Base-by-base conservation (phyloP, 2,329 filamentous ascomycete genomes). In the Westerdykella aurantiaca region DNA sequence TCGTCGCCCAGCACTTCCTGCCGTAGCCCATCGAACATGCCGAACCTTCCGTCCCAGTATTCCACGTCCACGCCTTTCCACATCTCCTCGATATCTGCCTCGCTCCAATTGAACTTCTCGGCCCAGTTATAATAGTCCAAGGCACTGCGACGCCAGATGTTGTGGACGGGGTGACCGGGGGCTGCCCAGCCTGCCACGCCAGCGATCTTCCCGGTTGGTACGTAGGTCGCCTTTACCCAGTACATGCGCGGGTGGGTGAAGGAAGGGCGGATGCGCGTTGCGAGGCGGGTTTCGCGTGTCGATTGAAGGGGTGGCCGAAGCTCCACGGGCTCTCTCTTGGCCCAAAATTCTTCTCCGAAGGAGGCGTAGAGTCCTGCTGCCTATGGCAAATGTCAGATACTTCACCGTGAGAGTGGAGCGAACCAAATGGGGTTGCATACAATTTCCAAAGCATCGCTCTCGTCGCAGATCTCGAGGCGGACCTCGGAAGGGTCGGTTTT, bases 151-250 rank as follows among this genome's bases (percentile, higher is more conserved):
- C 49, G 53, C 34, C 55, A 56, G n/a, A 51, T 16, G 29, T 56
- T 57, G 34, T 60, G 51, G 0, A 58, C 35, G 4, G 54, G 55
- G 3, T 44, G 41, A 0, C 43, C 43, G 0, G 63, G 61, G 0
- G 31, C 45, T 1, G 47, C 45, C 63, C 63, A 66, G 34, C 60
- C 55, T 14, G 61, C 63, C 21, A 56, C 25, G 5, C 61, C 63
- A 7, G 61, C 46, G 6, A 53, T 54, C 17, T 51, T 37, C 35
- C 47, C 46, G 0, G 55, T 56, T 5, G 58, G 45, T 6, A 38
- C 21, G 7, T 53, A 48, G 1, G 56, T 47, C 1, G 61, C 63
- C 51, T 64, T 66, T 11, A 65, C 37, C 49, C 56, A 63, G 29
- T 49, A 38, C 14, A 58, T 51, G 13, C 54, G 21, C 0, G 52